Conservation (phyloP, 2,329 filamentous ascomycete genomes). For the Ramularia endophylla region DNA sequence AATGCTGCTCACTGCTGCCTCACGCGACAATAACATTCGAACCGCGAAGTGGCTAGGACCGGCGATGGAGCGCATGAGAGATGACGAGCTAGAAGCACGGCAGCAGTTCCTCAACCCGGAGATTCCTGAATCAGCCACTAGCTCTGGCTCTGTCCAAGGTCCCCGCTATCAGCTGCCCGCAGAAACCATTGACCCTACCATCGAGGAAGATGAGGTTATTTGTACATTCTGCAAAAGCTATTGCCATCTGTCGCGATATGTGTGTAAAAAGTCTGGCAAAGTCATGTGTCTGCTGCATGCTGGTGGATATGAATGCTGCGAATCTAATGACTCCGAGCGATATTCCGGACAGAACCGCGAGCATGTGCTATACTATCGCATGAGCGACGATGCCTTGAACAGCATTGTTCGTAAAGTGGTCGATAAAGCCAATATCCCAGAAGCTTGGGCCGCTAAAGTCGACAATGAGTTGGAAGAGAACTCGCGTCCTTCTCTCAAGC, state of each 20-base stretch:
- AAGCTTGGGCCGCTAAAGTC: constrained; percentile 86
- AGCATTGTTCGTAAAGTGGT: constrained; percentile 66
- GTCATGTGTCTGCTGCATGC: constrained; percentile 78
- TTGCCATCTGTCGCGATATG: constrained; percentile 83
- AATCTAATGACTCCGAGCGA: constrained; percentile 59
- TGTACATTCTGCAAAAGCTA: constrained; percentile 90
- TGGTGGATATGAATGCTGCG: constrained; percentile 75
- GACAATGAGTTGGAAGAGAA: constrained; percentile 78
- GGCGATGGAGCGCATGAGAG: constrained; percentile 71
- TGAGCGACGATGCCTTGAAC: constrained; percentile 64
- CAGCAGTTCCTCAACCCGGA: constrained; percentile 56
- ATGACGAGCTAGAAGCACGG: constrained; percentile 65
- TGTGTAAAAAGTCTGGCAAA: constrained; percentile 75
- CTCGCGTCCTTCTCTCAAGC: constrained; percentile 76
- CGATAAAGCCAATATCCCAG: constrained; percentile 80
- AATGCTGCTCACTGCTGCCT: constrained; percentile 81
- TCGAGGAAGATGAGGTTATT: constrained; percentile 87
- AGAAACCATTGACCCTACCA: constrained; percentile 61
- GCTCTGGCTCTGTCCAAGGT: too few species aligned
- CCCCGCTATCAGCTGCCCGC: constrained; percentile 43
- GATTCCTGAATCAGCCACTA: too few species aligned
- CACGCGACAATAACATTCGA: constrained; percentile 71
- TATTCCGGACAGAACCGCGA: constrained; percentile 49
- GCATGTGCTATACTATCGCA: constrained; percentile 72
- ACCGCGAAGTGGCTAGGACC: constrained; percentile 94